Conservation (phyloP, 305 asterid species). For the Rubia tinctorum region DNA sequence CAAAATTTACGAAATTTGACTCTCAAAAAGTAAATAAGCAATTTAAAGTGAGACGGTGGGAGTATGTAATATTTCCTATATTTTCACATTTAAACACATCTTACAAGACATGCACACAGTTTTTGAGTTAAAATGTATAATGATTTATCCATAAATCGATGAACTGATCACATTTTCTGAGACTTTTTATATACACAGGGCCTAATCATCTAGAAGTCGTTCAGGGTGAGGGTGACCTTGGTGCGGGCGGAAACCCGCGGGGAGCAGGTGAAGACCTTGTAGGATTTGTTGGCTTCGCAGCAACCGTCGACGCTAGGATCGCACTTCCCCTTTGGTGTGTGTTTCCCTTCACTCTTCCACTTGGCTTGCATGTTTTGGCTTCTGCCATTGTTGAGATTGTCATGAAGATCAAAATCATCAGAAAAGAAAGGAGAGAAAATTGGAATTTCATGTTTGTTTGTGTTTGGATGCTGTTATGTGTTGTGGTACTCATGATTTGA, state of each 20-base stretch:
- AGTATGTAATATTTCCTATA: no score
- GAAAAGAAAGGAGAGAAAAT: conserved; percentile 1
- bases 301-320: conserved; percentile 16
- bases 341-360: conserved; percentile 22
- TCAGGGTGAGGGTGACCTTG: conserved; percentile 24
- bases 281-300: conserved; percentile 20
- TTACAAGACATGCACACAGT: no score
- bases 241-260: conserved; percentile 19
- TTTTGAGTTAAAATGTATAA: no score
- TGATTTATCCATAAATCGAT: no score
- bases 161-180: no score
- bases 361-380: conserved; percentile 27
- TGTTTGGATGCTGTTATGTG: background rate
- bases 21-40: no score
- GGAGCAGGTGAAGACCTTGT: conserved; percentile 24
- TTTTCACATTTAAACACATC: no score
- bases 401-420: background rate
- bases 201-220: no score
- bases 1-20: no score
- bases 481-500: background rate
- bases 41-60: no score
- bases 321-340: conserved; percentile 19
- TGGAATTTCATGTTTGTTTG: conserved; percentile 14
- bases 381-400: conserved; percentile 6
- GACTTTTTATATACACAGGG: no score